A percentile compares a stretch with the other conserved stretches of the same genome.
Conservation (phyloP, 2,329 filamentous ascomycete species). For the Ascochyta fabae region DNA sequence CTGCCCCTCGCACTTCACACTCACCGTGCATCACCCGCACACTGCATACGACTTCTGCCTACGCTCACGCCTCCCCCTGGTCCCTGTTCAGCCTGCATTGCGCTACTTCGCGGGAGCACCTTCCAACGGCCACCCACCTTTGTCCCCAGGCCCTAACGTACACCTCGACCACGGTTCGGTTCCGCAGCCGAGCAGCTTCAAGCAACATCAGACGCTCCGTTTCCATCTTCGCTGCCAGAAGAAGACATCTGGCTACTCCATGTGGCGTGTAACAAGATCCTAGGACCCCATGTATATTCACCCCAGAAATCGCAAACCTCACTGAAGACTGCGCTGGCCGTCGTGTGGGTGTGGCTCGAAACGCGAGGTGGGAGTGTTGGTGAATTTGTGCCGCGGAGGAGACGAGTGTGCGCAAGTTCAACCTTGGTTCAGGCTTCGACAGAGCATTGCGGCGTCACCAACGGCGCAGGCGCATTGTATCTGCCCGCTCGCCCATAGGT, state of each 20-base stretch:
- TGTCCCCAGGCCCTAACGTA: conserved; percentile 19
- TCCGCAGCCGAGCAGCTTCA: conserved; percentile 18
- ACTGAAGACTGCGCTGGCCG: conserved; percentile 7
- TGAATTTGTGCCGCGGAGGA: background rate
- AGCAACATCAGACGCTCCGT: conserved; percentile 5
- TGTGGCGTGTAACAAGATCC: background rate
- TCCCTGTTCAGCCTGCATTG: conserved; percentile 22
- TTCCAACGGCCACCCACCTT: conserved; percentile 21
- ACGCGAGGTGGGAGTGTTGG: background rate
- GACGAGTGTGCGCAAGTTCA: background rate
- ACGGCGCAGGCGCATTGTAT: conserved; percentile 10
- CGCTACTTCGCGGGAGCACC: conserved; percentile 21
- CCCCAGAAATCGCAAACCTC: conserved; percentile 1
- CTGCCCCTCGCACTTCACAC: conserved; percentile 19
- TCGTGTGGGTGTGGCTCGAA: background rate
- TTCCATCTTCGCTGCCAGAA: background rate
- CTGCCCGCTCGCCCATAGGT: conserved; percentile 7
- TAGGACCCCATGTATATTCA: conserved; percentile 4
- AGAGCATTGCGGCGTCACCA: conserved; percentile 4
- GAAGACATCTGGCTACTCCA: background rate
- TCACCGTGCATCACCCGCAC: conserved; percentile 18
- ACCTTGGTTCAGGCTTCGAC: conserved; percentile 8
- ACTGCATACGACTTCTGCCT: conserved; percentile 9
- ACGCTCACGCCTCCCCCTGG: conserved; percentile 13
- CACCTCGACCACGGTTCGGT: conserved; percentile 29